Evolutionary conservation across 768 basidiomycete species (phyloP).

Genomic region (Cystobasidium tubakii): DNA sequence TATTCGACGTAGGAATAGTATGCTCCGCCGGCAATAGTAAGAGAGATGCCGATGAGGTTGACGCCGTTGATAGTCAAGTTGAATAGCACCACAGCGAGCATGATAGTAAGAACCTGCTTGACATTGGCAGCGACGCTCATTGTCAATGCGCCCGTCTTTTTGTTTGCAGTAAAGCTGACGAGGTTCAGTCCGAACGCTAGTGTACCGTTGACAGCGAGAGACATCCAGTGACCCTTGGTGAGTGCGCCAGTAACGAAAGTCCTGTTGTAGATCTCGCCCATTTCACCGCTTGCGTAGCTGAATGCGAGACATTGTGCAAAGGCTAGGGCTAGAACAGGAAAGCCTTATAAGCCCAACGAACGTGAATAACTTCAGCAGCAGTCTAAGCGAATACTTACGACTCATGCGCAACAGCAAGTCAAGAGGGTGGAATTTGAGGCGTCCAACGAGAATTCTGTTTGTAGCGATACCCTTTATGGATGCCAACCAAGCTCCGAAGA

Average conservation of each 20-base stretch:
- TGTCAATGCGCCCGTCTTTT: conserved; percentile 75
- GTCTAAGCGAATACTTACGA: not conserved
- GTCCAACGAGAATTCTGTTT: conserved; percentile 57
- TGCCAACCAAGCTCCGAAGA: conserved; percentile 85
- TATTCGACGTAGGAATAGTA: conserved; percentile 70
- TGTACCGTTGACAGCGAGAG: conserved; percentile 68
- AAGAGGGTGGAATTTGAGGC: conserved; percentile 61
- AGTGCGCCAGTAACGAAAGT: conserved; percentile 54
- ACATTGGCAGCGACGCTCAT: conserved; percentile 90
- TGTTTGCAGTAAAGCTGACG: conserved; percentile 89
- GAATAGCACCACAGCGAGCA: conserved; percentile 69
- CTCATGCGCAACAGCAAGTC: conserved; percentile 62
- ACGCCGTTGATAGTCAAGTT: conserved; percentile 68
- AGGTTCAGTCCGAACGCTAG: conserved; percentile 91
- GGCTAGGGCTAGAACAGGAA: conserved; percentile 79
- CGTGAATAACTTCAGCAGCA: not conserved
- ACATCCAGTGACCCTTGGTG: conserved; percentile 54
- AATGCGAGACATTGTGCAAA: conserved; percentile 76
- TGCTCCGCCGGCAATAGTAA: conserved; percentile 79
- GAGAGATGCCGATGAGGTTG: conserved; percentile 72
- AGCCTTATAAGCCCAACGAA: not conserved
- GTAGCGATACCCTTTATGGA: conserved; percentile 89
- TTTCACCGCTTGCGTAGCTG: conserved; percentile 73
- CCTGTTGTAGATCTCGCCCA: conserved; percentile 56
- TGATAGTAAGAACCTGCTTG: conserved; percentile 85